A percentile compares a stretch with the other conserved stretches of the same genome.
Conservation (phyloP, 768 basidiomycete genomes). For the Mycena leptocephala region DNA sequence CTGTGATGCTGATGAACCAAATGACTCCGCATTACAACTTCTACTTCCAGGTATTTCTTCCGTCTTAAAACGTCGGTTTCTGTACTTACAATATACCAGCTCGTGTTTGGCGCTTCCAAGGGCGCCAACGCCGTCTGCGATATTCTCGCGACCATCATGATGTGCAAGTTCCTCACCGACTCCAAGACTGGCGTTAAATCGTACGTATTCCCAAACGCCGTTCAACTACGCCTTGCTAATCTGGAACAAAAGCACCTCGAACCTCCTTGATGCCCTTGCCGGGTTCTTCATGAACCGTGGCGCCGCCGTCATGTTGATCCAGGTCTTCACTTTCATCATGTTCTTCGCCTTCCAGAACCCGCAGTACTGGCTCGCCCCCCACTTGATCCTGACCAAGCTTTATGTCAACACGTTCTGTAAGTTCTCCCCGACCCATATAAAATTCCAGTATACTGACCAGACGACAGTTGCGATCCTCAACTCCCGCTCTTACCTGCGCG, state of each 20-base stretch:
- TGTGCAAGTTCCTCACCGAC: conserved; percentile 22
- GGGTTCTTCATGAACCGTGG: conserved; percentile 28
- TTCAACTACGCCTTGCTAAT: background rate
- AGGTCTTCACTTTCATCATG: conserved; percentile 26
- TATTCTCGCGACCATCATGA: conserved; percentile 22
- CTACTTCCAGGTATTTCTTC: too few relatives aligned
- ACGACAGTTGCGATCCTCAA: conserved; percentile 29
- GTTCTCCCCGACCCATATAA: background rate
- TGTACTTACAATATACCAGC: too few relatives aligned
- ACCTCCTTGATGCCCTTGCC: conserved; percentile 20
- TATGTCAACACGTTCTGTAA: conserved; percentile 34
- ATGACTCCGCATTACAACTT: conserved; percentile 18
- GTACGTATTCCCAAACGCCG: background rate
- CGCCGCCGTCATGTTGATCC: conserved; percentile 24
- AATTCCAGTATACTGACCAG: background rate
- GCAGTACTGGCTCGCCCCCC: conserved; percentile 29
- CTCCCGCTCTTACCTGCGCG: conserved; percentile 31
- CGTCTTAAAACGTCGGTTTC: too few relatives aligned
- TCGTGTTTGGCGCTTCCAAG: conserved; percentile 19
- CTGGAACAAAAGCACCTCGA: conserved; percentile 16
- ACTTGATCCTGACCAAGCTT: conserved; percentile 21
- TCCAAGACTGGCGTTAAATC: conserved; percentile 16
- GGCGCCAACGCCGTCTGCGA: conserved; percentile 26
- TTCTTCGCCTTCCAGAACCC: conserved; percentile 28
- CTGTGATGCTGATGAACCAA: conserved; percentile 21